Evolutionary conservation across 345 rosid genomes (phyloP).

Genomic region (Hibiscus trionum): DNA sequence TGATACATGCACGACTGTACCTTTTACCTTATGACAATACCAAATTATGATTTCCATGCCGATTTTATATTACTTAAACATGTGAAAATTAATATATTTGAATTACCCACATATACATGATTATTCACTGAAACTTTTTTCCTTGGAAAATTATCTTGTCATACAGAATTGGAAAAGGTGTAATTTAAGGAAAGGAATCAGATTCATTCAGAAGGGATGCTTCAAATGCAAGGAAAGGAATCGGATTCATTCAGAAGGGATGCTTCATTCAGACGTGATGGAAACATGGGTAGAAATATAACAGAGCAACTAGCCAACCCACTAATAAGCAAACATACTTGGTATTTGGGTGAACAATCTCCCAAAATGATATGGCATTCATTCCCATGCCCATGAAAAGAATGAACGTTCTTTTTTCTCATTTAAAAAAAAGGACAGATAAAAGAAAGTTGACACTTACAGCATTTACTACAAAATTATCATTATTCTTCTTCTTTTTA

Average conservation of each 20-base stretch:
- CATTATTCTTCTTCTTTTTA: not conserved
- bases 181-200: not conserved
- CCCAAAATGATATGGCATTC: not conserved
- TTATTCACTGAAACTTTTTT: not conserved
- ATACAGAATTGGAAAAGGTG: not conserved
- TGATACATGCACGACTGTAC: not conserved
- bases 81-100: not conserved
- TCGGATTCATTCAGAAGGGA: not conserved
- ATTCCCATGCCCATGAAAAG: not conserved
- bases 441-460: not conserved
- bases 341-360: not conserved
- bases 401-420: not conserved
- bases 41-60: not conserved
- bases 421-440: not conserved
- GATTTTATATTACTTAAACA: not conserved
- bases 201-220: not conserved
- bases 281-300: not conserved
- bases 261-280: not conserved
- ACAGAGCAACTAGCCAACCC: not conserved
- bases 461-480: not conserved
- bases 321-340: not conserved
- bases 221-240: not conserved
- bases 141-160: not conserved
- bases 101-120: not conserved
- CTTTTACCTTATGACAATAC: not conserved